Conservation (phyloP, 345 rosid genomes). For the Microthlaspi erraticum region DNA sequence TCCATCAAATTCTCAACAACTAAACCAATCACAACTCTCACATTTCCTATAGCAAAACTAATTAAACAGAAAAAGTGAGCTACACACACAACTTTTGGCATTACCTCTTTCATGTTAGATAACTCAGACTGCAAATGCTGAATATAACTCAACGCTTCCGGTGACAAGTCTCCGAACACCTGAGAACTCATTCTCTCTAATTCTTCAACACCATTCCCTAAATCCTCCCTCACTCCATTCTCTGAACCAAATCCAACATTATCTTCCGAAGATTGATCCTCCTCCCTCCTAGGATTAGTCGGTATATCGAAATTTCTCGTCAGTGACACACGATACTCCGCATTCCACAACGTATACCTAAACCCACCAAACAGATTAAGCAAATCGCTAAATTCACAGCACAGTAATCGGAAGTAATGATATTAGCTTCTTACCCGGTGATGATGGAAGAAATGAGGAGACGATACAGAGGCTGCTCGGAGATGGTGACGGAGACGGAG, state of each 20-base stretch:
- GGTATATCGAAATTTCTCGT: conserved; percentile 69
- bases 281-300: conserved; percentile 38
- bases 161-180: conserved; percentile 70
- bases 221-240: conserved; percentile 44
- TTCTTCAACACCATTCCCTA: conserved; percentile 48
- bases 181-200: conserved; percentile 58
- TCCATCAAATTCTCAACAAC: background rate
- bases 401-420: too few relatives aligned
- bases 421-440: too few relatives aligned
- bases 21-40: background rate
- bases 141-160: conserved; percentile 68
- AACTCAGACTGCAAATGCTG: conserved; percentile 71
- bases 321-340: conserved; percentile 83
- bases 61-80: background rate
- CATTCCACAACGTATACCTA: conserved; percentile 95
- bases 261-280: conserved; percentile 28
- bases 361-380: conserved; percentile 14
- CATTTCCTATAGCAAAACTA: background rate
- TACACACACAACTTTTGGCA: background rate
- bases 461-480: conserved; percentile 65
- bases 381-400: conserved; percentile 14
- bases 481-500: conserved; percentile 62
- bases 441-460: conserved; percentile 80
- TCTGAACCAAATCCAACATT: conserved; percentile 40
- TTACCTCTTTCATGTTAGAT: conserved; percentile 61